A percentile compares a stretch with the other conserved stretches of the same genome.
phyloP scores from a whole-genome alignment of 306 rosid genomes.

The Cucurbita ficifolia region DNA sequence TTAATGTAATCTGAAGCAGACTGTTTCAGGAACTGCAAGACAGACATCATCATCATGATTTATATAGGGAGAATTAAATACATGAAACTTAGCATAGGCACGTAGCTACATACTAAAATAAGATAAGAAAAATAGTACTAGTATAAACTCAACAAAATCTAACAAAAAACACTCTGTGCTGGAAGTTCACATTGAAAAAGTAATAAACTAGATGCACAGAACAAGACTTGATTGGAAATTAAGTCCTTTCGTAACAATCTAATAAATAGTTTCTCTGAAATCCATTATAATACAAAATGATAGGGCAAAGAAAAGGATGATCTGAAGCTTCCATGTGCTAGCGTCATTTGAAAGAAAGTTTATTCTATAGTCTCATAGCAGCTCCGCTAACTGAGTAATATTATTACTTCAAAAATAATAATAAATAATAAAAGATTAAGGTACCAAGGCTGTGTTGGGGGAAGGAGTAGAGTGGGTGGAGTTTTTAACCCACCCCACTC shows the following conservation, averaged over 20 bases:
- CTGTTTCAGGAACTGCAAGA: slow-evolving; percentile 75
- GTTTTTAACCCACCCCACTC: too few relatives aligned
- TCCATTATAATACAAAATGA: background rate
- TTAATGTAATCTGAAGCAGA: slow-evolving; percentile 61
- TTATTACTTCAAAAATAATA: background rate
- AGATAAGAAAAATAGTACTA: background rate
- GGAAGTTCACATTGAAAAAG: background rate
- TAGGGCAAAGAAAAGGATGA: background rate
- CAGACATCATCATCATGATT: slow-evolving; percentile 20
- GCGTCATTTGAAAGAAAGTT: background rate
- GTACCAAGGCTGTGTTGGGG: too few relatives aligned
- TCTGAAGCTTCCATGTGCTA: background rate
- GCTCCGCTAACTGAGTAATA: background rate
- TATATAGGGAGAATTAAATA: slow-evolving; percentile 5
- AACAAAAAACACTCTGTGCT: background rate
- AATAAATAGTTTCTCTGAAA: background rate
- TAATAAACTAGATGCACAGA: background rate
- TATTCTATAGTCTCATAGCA: background rate
- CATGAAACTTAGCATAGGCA: background rate
- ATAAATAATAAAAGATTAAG: background rate
- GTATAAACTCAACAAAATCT: background rate
- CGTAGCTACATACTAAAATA: background rate
- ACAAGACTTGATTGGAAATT: background rate
- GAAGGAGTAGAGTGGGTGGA: too few relatives aligned
- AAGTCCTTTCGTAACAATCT: background rate